These are phyloP conservation scores for Wickerhamiella azymoides DNA, from an alignment of 805 yeast genomes.

Conservation along the genomic window DNA sequence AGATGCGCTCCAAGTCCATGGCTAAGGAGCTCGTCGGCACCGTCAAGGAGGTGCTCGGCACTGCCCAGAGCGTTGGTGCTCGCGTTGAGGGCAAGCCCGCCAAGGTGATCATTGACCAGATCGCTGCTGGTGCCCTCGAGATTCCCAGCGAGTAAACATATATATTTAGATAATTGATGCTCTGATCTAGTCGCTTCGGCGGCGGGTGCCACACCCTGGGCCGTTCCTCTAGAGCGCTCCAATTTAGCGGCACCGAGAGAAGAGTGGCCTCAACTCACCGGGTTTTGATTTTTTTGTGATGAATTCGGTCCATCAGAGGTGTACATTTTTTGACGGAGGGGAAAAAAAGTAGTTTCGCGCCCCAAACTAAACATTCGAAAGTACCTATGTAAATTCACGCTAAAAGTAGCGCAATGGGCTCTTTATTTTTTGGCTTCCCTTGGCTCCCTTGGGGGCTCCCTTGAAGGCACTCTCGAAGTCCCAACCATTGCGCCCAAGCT, in stretches of 20 bases:
- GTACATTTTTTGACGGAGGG: background rate
- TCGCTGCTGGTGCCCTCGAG: constrained; percentile 96
- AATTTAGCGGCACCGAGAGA: constrained; percentile 15
- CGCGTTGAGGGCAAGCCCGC: constrained; percentile 99
- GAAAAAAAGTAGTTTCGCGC: too few species aligned
- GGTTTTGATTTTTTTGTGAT: constrained; percentile 8
- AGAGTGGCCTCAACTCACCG: constrained; percentile 13
- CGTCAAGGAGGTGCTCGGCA: constrained; percentile 97
- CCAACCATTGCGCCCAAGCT: too few species aligned
- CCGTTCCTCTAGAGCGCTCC: constrained; percentile 25
- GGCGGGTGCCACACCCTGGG: constrained; percentile 90
- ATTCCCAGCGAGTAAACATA: constrained; percentile 24
- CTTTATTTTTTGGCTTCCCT: too few species aligned
- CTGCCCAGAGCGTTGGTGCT: constrained; percentile 99
- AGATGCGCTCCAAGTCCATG: constrained; percentile 93
- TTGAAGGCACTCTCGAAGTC: too few species aligned
- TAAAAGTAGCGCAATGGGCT: too few species aligned
- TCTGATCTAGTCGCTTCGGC: constrained; percentile 8
- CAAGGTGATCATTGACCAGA: constrained; percentile 96
- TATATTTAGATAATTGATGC: constrained; percentile 7
- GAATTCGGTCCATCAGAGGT: constrained; percentile 12
- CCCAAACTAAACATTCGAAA: too few species aligned
- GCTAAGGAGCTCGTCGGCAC: constrained; percentile 96
- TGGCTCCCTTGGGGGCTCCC: too few species aligned
- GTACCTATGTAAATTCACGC: too few species aligned